These are phyloP conservation scores for Camillea tinctor DNA, from an alignment of 2,329 filamentous ascomycete genomes.

Conservation along the genomic window DNA sequence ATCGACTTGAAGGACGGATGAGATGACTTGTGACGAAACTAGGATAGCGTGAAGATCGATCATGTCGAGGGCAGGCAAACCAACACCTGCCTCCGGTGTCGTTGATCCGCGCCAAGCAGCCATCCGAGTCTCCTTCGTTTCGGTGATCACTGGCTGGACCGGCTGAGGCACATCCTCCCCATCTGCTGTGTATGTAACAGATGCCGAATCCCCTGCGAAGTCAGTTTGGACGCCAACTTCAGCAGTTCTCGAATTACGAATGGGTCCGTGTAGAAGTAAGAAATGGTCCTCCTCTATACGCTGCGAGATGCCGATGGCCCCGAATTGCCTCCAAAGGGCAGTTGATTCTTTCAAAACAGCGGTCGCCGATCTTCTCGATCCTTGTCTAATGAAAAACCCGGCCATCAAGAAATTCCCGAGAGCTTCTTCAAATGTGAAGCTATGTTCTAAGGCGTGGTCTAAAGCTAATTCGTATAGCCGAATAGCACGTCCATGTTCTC, in stretches of 20 bases:
- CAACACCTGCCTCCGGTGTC: conserved; percentile 56
- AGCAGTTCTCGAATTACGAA: conserved; percentile 54
- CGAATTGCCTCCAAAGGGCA: conserved; percentile 65
- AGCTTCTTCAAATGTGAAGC: conserved; percentile 69
- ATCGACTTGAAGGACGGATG: conserved; percentile 73
- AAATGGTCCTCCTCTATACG: conserved; percentile 67
- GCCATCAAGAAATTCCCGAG: conserved; percentile 73
- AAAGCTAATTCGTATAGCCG: conserved; percentile 67
- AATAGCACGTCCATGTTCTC: conserved; percentile 58
- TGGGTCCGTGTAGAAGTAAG: conserved; percentile 63
- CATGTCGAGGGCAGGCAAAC: conserved; percentile 76
- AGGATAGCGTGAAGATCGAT: conserved; percentile 77
- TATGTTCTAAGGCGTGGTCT: conserved; percentile 68
- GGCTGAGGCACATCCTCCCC: conserved; percentile 41
- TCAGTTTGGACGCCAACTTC: conserved; percentile 71
- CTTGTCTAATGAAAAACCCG: conserved; percentile 64
- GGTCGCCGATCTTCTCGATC: conserved; percentile 65
- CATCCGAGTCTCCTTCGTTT: conserved; percentile 57
- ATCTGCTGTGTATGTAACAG: conserved; percentile 51
- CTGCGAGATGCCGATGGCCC: conserved; percentile 67
- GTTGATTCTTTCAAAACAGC: conserved; percentile 68
- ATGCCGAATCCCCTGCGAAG: conserved; percentile 57
- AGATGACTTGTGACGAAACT: conserved; percentile 76
- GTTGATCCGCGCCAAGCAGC: conserved; percentile 64
- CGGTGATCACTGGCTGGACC: conserved; percentile 44